Evolutionary conservation across 1,139 yeast species (phyloP), one percentile per base, ranked within the genome.

Genomic region (Komagataea norvegica): DNA sequence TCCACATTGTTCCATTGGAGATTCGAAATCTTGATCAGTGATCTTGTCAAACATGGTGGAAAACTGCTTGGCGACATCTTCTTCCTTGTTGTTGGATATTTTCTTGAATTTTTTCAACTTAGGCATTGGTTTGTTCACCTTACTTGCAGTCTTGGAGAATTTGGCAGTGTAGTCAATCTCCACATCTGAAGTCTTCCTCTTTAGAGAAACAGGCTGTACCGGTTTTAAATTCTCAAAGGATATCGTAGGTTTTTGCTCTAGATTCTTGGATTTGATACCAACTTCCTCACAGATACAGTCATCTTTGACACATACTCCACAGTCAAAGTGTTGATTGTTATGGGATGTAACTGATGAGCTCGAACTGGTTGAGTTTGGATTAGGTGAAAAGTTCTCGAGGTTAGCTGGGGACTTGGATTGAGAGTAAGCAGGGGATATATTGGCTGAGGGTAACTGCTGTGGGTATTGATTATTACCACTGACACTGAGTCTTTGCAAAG

Each of bases 1-100:
- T 1, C 96, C 96, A 62, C 97, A 89, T 44, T 80, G 75, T 47
- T 85, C 94, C 40, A 78, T 74, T 4, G 84, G 81, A 1, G 79
- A 70, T 28, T 51, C 53, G 23, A 53, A 51, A 31, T 49, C 53
- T 32, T 46, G 34, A 17, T 48, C 62, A 47, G 46, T 64, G 67
- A 49, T 68, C 20, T 41, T 41, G n/a, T 51, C 55, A 20, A 50
- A 47, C 18, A 55, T 45, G 11, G 44, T 44, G 18, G 53, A 42
- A 35, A 53, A 54, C 31, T 52, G 48, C 23, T 44, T 51, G 4
- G 48, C 50, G 11, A 37, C 33, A 15, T 36, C 35, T 15, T 47
- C 42, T 13, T 41, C 44, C 7, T 41, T 40, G 8, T 19, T 32
- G 15, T 33, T 31, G 20, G 32, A 29, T 25, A 42, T 36, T 29